A percentile compares a stretch with the other conserved stretches of the same genome.
phyloP scores from a whole-genome alignment of 2,329 filamentous ascomycete genomes.

The Sporothrix sp. region DNA sequence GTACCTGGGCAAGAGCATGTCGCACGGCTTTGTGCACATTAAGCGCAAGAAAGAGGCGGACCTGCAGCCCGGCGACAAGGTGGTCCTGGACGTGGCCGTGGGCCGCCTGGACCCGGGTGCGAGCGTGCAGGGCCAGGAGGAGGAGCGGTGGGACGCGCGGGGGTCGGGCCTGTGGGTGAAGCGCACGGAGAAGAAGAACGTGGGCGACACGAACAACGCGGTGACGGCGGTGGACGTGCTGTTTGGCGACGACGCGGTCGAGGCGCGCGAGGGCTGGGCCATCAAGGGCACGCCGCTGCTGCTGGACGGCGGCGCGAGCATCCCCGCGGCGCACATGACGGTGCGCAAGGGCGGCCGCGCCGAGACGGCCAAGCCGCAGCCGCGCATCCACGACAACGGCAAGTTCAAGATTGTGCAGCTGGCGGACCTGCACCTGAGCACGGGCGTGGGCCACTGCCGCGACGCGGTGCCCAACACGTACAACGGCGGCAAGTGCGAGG shows the following conservation, averaged over 20 bases:
- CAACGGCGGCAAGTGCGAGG: constrained; percentile 73
- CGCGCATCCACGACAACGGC: constrained; percentile 75
- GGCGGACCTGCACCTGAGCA: constrained; percentile 89
- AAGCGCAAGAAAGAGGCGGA: constrained; percentile 81
- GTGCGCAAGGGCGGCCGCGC: constrained; percentile 60
- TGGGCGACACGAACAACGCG: constrained; percentile 62
- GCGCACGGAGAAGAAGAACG: constrained; percentile 59
- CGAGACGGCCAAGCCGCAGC: constrained; percentile 58
- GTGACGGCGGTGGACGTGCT: constrained; percentile 78
- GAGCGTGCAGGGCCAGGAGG: constrained; percentile 43
- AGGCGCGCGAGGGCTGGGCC: constrained; percentile 78
- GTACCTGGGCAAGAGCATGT: constrained; percentile 65
- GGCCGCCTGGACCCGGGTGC: constrained; percentile 60
- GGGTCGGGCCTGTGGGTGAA: constrained; percentile 75
- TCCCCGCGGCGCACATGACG: constrained; percentile 64
- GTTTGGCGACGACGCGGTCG: constrained; percentile 83
- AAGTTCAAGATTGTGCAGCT: constrained; percentile 97
- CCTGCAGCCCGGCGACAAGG: constrained; percentile 60
- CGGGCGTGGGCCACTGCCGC: constrained; percentile 74
- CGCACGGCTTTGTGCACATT: constrained; percentile 73
- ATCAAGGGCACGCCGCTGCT: constrained; percentile 65
- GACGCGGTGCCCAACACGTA: constrained; percentile 70
- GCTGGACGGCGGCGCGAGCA: constrained; percentile 51
- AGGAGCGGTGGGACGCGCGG: constrained; percentile 65
- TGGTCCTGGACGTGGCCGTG: constrained; percentile 70